Evolutionary conservation across 305 asterid species (phyloP), one percentile per base, ranked within the genome.

Genomic region (Fraxinus ornus): DNA sequence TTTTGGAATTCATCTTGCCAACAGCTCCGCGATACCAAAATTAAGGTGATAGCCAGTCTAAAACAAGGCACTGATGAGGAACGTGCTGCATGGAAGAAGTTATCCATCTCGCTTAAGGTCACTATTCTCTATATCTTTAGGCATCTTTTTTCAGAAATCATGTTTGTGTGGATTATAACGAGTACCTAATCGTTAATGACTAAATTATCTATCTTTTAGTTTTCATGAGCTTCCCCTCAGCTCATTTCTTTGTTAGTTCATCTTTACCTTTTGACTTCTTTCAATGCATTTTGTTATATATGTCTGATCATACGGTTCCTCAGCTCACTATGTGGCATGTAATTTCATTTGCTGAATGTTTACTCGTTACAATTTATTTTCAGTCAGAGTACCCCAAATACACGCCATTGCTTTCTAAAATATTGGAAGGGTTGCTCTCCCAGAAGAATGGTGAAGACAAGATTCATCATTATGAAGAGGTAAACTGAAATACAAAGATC

Each of bases 11-110:
- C 77, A 62, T 85, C 85, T 85, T 89, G 83, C 74, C 84, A 89
- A 91, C 79, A 96, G 99, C 97, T 93, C 78, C 93, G 98, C 19
- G 94, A 92, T 89, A 94, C 98, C 83, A 94, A 96, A 90, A 91
- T 96, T 81, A 93, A 83, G 86, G 94, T 96, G 83, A 92, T 96
- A 78, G 91, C 94, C 75, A 87, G 91, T 88, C 91, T 92, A 82
- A 93, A 89, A 82, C 94, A 82, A 85, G 88, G 87, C 84, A 91
- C 93, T 8, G 94, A 91, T 2, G 94, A 94, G 91, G 98, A 94
- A 85, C 86, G 89, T 35, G 78, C 91, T 52, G 98, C 91, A 71
- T 96, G 98, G 98, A 93, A 84, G 83, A 92, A 91, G 89, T 88
- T 94, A 86, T 89, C 98, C 17, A 22, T 35, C 83, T 82, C 93